Evolutionary conservation across 2,329 filamentous ascomycete genomes (phyloP).

Genomic region (Moelleriella libera): DNA sequence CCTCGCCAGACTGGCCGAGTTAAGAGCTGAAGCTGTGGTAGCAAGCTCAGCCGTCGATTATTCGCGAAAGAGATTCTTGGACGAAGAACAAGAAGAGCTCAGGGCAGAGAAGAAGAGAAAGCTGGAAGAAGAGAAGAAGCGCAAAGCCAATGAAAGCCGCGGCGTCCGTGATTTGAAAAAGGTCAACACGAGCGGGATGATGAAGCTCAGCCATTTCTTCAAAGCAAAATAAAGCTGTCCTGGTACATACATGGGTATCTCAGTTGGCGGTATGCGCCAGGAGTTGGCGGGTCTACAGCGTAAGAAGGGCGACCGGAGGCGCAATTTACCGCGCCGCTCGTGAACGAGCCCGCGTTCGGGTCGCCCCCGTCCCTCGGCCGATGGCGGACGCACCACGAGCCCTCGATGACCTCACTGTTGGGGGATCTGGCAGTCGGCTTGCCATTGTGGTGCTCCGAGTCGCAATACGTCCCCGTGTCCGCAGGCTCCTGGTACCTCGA

Average conservation of each 20-base stretch:
- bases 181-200: slow-evolving; percentile 86
- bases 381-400: slow-evolving; percentile 20
- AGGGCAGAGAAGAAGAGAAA: slow-evolving; percentile 70
- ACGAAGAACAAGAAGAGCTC: slow-evolving; percentile 53
- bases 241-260: slow-evolving; percentile 17
- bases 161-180: slow-evolving; percentile 75
- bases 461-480: slow-evolving; percentile 13
- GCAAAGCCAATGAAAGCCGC: slow-evolving; percentile 58
- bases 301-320: not conserved
- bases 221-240: slow-evolving; percentile 41
- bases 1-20: slow-evolving; percentile 46
- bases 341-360: slow-evolving; percentile 17
- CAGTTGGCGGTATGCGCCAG: not conserved
- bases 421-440: slow-evolving; percentile 14
- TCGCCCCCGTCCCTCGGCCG: slow-evolving; percentile 18
- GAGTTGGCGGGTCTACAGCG: not conserved
- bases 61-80: slow-evolving; percentile 50
- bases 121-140: slow-evolving; percentile 79
- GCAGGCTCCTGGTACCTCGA: slow-evolving; percentile 15
- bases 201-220: slow-evolving; percentile 93
- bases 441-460: slow-evolving; percentile 13
- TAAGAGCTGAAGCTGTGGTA: slow-evolving; percentile 59
- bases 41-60: slow-evolving; percentile 56
- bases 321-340: slow-evolving; percentile 14
- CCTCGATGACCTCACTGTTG: slow-evolving; percentile 12